These are phyloP conservation scores for Rutstroemia sp. DNA, from an alignment of 2,329 filamentous ascomycete species.

Conservation along the genomic window DNA sequence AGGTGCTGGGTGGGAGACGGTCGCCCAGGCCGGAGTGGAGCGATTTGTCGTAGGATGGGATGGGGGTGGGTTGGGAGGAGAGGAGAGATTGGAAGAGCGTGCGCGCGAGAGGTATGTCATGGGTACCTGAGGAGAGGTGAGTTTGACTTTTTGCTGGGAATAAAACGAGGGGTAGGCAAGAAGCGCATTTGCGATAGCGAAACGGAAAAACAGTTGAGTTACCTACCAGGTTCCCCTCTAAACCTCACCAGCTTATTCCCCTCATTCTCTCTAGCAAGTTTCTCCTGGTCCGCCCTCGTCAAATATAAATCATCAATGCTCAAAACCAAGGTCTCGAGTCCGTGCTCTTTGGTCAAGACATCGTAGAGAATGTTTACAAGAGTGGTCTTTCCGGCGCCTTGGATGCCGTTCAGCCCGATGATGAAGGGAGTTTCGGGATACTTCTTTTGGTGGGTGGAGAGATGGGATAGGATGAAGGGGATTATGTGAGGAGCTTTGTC, in stretches of 20 bases:
- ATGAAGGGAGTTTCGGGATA: constrained; percentile 53
- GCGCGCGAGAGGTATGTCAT: constrained; percentile 52
- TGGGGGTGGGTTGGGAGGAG: constrained; percentile 37
- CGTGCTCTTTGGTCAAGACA: constrained; percentile 44
- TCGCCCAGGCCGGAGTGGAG: constrained; percentile 57
- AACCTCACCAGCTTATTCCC: constrained; percentile 56
- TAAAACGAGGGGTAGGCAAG: neutral
- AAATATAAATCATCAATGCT: constrained; percentile 68
- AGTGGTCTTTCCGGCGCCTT: constrained; percentile 89
- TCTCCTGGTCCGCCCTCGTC: constrained; percentile 47
- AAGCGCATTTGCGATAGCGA: neutral
- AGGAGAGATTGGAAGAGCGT: constrained; percentile 47
- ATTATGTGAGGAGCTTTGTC: constrained; percentile 74
- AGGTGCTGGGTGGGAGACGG: constrained; percentile 43
- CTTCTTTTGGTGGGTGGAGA: constrained; percentile 41
- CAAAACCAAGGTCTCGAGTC: constrained; percentile 48
- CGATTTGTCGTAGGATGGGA: constrained; percentile 63
- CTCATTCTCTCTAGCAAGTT: constrained; percentile 44
- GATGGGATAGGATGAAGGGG: constrained; percentile 62
- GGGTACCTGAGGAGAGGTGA: constrained; percentile 40
- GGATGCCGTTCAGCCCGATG: constrained; percentile 83
- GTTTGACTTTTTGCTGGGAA: neutral
- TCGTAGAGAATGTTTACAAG: constrained; percentile 60
- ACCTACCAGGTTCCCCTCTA: constrained; percentile 53
- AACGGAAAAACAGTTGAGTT: neutral